Conservation (phyloP, 441 rosid species). For the Corymbia citriodora region DNA sequence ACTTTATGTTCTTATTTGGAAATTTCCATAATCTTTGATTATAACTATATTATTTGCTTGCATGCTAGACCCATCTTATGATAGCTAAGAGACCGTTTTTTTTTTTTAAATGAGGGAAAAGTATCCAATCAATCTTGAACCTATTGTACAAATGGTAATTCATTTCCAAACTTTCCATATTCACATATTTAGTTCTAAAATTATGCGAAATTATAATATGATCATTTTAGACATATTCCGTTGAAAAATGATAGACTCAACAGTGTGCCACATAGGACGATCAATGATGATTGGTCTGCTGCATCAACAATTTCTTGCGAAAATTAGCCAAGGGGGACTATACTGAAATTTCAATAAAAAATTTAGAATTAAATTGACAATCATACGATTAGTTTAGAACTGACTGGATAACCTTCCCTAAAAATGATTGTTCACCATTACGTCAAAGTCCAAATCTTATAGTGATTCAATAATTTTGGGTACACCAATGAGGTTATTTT, state of each 20-base stretch:
- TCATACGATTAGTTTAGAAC: accelerated
- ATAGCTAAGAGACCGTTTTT: no score
- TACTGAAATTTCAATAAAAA: background rate
- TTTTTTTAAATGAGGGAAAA: background rate
- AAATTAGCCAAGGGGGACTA: accelerated
- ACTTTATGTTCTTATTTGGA: no score
- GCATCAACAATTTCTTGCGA: accelerated
- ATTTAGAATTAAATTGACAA: background rate
- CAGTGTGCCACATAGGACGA: accelerated
- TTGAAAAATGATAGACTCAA: accelerated
- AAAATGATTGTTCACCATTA: background rate
- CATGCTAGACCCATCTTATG: background rate
- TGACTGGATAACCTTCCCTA: accelerated
- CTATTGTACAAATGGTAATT: no score
- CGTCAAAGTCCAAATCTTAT: background rate
- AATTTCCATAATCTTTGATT: background rate
- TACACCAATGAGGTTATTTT: background rate
- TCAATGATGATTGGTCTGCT: accelerated
- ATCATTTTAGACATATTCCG: accelerated
- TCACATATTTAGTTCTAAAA: background rate
- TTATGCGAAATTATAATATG: background rate
- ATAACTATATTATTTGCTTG: background rate
- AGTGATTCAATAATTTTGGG: background rate
- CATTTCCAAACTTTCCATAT: background rate
- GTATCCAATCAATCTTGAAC: background rate